Evolutionary conservation across 108 stramenopile species (phyloP).

Genomic region (Nitzschia sp.): DNA sequence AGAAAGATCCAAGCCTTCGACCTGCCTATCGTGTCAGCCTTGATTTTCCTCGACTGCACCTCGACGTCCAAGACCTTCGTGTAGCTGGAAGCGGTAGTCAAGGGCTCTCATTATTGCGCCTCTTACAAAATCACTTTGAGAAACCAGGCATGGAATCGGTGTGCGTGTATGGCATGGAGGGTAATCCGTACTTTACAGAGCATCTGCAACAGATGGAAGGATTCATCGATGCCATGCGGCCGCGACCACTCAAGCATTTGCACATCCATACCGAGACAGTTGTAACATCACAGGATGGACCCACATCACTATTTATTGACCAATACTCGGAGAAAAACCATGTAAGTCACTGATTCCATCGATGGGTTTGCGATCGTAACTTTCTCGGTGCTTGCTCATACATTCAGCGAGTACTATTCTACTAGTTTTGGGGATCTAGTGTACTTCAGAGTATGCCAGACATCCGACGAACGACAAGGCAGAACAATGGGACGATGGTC

Average conservation of each 20-base stretch:
- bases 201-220: conserved; percentile 21
- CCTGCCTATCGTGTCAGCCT: conserved; percentile 4
- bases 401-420: too few species aligned
- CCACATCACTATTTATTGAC: conserved; percentile 34
- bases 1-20: neutral
- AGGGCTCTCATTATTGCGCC: conserved; percentile 7
- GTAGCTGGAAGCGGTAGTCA: conserved; percentile 2
- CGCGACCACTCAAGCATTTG: conserved; percentile 27
- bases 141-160: conserved; percentile 17
- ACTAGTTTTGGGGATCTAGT: conserved; percentile 34
- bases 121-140: conserved; percentile 14
- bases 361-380: neutral
- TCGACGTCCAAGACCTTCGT: conserved; percentile 10
- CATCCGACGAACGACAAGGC: conserved; percentile 11
- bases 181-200: conserved; percentile 36
- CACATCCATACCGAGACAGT: conserved; percentile 39
- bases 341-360: conserved; percentile 12
- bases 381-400: too few species aligned
- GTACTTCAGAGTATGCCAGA: conserved; percentile 30
- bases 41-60: conserved; percentile 8
- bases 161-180: conserved; percentile 43
- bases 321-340: conserved; percentile 18
- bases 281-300: conserved; percentile 24
- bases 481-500: conserved; percentile 19
- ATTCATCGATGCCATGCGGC: conserved; percentile 16